These are phyloP conservation scores for Kernera saxatilis DNA, from an alignment of 345 rosid genomes.

Conservation along the genomic window DNA sequence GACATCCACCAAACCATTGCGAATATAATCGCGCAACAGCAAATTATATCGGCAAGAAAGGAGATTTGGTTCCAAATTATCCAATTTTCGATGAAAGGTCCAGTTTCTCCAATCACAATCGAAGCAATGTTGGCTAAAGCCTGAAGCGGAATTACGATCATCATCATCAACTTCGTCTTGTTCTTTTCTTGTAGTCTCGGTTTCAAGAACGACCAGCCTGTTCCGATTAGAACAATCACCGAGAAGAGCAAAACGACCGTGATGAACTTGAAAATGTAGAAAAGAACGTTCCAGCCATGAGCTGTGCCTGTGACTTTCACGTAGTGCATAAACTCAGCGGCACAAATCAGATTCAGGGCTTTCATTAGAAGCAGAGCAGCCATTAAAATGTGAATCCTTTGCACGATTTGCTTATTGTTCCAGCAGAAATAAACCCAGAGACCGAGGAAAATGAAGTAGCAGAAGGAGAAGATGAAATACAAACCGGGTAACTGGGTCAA, in stretches of 20 bases:
- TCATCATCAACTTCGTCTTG: constrained; percentile 50
- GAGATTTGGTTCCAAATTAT: constrained; percentile 69
- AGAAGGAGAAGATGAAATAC: constrained; percentile 37
- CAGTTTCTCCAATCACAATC: constrained; percentile 71
- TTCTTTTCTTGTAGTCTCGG: constrained; percentile 33
- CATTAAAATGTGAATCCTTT: constrained; percentile 67
- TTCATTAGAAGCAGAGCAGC: constrained; percentile 55
- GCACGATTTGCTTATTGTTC: constrained; percentile 39
- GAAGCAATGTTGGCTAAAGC: constrained; percentile 41
- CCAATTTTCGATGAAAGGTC: constrained; percentile 61
- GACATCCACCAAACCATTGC: constrained; percentile 74
- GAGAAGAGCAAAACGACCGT: constrained; percentile 68
- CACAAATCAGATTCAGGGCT: constrained; percentile 59
- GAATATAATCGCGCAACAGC: constrained; percentile 69
- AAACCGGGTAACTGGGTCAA: constrained; percentile 62
- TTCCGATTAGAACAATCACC: constrained; percentile 76
- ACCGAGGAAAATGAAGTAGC: constrained; percentile 43
- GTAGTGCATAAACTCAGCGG: constrained; percentile 56
- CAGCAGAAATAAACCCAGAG: constrained; percentile 48
- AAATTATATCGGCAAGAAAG: constrained; percentile 56
- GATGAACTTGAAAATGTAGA: constrained; percentile 61
- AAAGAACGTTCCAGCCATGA: constrained; percentile 76
- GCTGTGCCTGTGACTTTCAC: constrained; percentile 72
- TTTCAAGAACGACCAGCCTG: constrained; percentile 77
- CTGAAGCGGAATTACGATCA: constrained; percentile 64